Evolutionary conservation across 2,329 filamentous ascomycete genomes (phyloP), one percentile per base, ranked within the genome.

Genomic region (Westerdykella ornata): DNA sequence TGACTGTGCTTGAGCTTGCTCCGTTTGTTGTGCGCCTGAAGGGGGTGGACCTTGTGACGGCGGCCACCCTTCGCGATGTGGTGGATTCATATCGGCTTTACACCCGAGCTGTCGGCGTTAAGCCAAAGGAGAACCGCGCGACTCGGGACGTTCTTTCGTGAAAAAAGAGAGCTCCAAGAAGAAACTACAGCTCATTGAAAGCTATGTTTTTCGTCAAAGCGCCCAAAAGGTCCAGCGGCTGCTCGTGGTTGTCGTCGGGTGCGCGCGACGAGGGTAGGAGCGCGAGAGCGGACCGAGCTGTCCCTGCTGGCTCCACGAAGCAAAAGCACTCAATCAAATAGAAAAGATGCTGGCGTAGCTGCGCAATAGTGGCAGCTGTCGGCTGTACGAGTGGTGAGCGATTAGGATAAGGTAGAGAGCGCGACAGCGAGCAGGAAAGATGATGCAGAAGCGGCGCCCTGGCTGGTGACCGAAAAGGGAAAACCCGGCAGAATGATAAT

Each of bases 1-100:
- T 26, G 22, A 9, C 44, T 65, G 63, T 22, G 51, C 54, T 47
- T 61, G 62, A 29, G 37, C 48, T 45, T 63, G 59, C 18, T 67
- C 62, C 42, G 59, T 52, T 56, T 63, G 62, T 40, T 66, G 68
- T 37, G 72, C 68, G 5, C 71, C 68, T 43, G 75, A 74, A 22
- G 75, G 68, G 41, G 59, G 58, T 35, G 68, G 59, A 41, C 69
- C 65, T 51, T 77, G 76, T 34, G 70, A 49, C 47, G 59, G 57
- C 40, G 61, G 62, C 65, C 65, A 68, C 46, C 59, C 63, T 49
- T 68, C 65, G 52, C 63, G 65, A 57, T 65, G 62, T 46, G 61
- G 55, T 55, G 63, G 58, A 53, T 67, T 68, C 65, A 68, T 68
- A 34, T 54, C 55, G 60, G 57, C 59, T 52, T 57, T 59, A 57